A percentile compares a stretch with the other conserved stretches of the same genome.
These are phyloP conservation scores for Tylopilus sp. DNA, from an alignment of 1,284 basidiomycete species.

Conservation along the genomic window DNA sequence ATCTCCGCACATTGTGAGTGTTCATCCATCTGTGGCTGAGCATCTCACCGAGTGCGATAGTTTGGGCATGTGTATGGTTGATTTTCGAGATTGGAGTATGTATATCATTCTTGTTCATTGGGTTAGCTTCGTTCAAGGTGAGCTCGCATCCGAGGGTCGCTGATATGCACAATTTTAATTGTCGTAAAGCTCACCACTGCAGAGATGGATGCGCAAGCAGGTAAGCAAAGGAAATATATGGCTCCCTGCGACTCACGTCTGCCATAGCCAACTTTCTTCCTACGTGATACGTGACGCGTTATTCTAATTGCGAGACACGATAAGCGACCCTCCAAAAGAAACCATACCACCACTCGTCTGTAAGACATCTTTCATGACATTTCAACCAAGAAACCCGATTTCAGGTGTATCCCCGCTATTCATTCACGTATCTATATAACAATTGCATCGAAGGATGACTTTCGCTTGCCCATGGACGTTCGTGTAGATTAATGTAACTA, in stretches of 20 bases:
- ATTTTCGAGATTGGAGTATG: constrained; percentile 64
- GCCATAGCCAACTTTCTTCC: constrained; percentile 40
- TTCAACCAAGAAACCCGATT: constrained; percentile 17
- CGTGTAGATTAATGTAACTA: constrained; percentile 35
- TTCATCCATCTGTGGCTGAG: not conserved
- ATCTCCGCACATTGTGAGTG: constrained; percentile 59
- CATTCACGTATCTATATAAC: constrained; percentile 33
- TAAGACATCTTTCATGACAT: constrained; percentile 13
- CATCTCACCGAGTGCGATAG: constrained; percentile 34
- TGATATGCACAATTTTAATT: constrained; percentile 10
- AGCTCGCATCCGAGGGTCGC: not conserved
- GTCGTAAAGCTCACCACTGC: constrained; percentile 42
- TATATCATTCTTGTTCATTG: constrained; percentile 66
- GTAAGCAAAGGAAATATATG: constrained; percentile 33
- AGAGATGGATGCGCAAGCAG: constrained; percentile 58
- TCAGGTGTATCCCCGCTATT: constrained; percentile 27
- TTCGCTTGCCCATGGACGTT: constrained; percentile 15
- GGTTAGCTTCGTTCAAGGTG: constrained; percentile 73
- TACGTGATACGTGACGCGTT: constrained; percentile 28
- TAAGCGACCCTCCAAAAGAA: constrained; percentile 2
- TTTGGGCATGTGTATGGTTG: constrained; percentile 76
- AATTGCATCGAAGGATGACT: constrained; percentile 27
- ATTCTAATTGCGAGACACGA: constrained; percentile 3
- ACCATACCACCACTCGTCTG: constrained; percentile 2
- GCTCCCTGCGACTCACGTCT: constrained; percentile 13